phyloP scores from a whole-genome alignment of 768 basidiomycete species.

The Lactifluus hygrophoroides region DNA sequence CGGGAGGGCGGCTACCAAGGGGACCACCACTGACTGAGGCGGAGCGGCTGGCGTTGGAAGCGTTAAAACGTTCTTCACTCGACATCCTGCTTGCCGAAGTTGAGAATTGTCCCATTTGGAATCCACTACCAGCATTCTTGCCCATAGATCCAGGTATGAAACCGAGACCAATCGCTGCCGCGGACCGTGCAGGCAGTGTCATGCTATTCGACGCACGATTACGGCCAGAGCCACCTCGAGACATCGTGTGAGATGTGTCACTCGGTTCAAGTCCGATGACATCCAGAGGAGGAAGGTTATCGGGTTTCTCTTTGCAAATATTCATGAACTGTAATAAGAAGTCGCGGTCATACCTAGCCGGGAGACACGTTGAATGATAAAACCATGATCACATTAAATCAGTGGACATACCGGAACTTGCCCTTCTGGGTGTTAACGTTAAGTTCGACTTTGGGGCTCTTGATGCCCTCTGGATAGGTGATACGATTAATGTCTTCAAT shows the following conservation, averaged over 20 bases:
- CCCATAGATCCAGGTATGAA: constrained; percentile 27
- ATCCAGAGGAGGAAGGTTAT: constrained; percentile 79
- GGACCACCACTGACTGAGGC: constrained; percentile 47
- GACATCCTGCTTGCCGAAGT: constrained; percentile 47
- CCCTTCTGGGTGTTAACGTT: constrained; percentile 78
- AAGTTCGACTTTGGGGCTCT: constrained; percentile 76
- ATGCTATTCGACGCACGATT: constrained; percentile 42
- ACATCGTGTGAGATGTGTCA: constrained; percentile 40
- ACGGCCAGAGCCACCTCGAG: constrained; percentile 58
- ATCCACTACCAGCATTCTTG: constrained; percentile 29
- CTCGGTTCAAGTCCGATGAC: constrained; percentile 84
- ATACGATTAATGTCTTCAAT: constrained; percentile 77
- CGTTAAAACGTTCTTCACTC: constrained; percentile 61
- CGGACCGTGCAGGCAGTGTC: constrained; percentile 38
- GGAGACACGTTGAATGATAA: constrained; percentile 2
- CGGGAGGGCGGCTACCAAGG: constrained; percentile 42
- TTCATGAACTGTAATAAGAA: constrained; percentile 97
- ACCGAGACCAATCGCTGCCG: constrained; percentile 44
- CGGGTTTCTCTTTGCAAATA: constrained; percentile 93
- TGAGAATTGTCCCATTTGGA: constrained; percentile 63
- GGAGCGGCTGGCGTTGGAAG: constrained; percentile 37
- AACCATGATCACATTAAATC: background rate
- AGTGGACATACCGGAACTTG: constrained; percentile 72
- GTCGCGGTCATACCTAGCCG: constrained; percentile 82
- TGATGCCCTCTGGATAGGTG: constrained; percentile 74